Conservation (phyloP, 331 rosid genomes). For the Malus hybrid region DNA sequence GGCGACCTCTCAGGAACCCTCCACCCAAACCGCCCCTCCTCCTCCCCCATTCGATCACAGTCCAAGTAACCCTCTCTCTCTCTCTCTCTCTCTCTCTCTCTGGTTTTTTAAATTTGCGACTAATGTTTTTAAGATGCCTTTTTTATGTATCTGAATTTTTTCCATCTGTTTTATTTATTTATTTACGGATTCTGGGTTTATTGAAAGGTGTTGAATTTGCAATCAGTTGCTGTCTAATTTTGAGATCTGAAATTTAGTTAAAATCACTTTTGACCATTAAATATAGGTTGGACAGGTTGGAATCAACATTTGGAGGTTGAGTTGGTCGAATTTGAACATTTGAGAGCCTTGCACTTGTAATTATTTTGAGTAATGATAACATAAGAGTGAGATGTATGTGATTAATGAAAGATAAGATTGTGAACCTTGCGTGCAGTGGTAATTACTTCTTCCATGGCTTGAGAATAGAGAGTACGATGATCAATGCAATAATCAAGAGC, state of each 20-base stretch:
- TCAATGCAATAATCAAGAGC: constrained; percentile 51
- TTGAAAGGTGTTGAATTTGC: neutral
- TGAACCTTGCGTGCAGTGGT: neutral
- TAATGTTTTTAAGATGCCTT: neutral
- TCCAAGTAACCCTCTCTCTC: constrained; percentile 40
- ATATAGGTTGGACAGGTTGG: constrained; percentile 11
- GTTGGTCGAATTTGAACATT: neutral
- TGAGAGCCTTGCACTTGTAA: neutral
- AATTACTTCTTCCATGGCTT: constrained; percentile 67
- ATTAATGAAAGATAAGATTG: neutral
- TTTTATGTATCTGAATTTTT: neutral
- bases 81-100: neutral
- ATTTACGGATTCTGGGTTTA: neutral
- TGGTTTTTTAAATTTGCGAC: neutral
- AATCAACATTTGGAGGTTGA: constrained; percentile 11
- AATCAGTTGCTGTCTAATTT: neutral
- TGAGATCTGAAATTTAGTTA: constrained; percentile 3
- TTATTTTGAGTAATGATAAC: neutral
- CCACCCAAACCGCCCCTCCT: constrained; percentile 17
- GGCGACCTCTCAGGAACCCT: neutral
- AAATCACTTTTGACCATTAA: constrained; percentile 10
- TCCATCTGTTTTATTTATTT: neutral
- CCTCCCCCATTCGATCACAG: constrained; percentile 70
- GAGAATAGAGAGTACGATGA: constrained; percentile 45
- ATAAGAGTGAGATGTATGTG: neutral